Base-by-base conservation (phyloP, 2,329 filamentous ascomycete species). In the Cadophora luteo-olivacea region DNA sequence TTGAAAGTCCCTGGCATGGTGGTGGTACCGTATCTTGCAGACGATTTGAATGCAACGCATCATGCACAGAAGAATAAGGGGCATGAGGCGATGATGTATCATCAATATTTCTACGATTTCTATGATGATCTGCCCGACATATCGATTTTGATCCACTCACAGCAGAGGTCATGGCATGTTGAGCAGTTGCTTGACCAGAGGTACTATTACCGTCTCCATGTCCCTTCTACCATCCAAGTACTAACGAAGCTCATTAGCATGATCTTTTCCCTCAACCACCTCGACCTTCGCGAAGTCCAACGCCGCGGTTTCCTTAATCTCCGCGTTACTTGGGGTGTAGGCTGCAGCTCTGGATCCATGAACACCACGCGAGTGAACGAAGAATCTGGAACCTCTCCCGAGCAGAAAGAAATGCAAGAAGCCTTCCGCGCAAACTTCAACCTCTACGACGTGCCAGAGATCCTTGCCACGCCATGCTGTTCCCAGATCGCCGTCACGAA, bases 401-500 rank as follows among this genome's bases (percentile, higher is more conserved):
- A 73, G 57, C 66, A 72, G 51, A 70, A 70, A 49, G 69, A 70
- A 49, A 71, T 73, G 70, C 69, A 70, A 51, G 70, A 72, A 57
- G 69, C 71, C 1, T 74, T 74, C 55, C 70, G 70, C 2, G 69
- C 72, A 1, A 71, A 72, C 36, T 73, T 74, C 60, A 70, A 73
- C 45, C 48, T 71, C 64, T 73, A 73, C 64, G 67, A 72, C n/a
- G 66, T 86, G 7, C 86, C 86, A 0, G 77, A 81, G 1, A 75
- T 82, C 32, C 82, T 89, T 8, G 86, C 82, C 5, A 84, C 85
- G 1, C 82, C 86, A 12, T 91, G 88, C 77, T 91, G 88, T 76
- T 87, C 88, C 48, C 89, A 91, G 77, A 90, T 91, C 71, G 88
- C 85, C 1, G 85, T 90, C 6, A 85, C 86, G 11, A 79, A 82